Evolutionary conservation across 805 yeast species (phyloP).

Genomic region (Metschnikowia noctiluminum): DNA sequence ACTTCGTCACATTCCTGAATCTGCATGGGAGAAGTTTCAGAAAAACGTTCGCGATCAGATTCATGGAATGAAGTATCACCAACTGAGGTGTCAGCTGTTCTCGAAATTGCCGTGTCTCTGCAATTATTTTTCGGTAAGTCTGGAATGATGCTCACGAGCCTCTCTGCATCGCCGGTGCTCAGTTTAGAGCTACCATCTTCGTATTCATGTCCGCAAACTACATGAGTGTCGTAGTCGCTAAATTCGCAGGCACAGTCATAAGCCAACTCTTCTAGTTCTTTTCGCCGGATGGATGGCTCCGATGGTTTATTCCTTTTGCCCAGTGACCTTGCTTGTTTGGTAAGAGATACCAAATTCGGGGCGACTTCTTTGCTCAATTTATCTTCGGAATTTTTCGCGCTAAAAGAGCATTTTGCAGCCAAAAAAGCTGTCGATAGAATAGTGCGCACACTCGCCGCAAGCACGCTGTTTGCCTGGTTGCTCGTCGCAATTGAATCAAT

Average conservation of each 20-base stretch:
- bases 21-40: too few relatives aligned
- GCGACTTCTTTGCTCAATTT: neutral
- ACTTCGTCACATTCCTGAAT: too few relatives aligned
- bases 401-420: conserved; percentile 2
- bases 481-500: neutral
- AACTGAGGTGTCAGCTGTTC: too few relatives aligned
- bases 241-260: conserved; percentile 2
- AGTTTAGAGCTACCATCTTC: neutral
- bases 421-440: neutral
- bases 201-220: conserved; percentile 3
- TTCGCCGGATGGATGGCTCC: too few relatives aligned
- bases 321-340: neutral
- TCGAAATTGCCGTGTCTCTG: neutral
- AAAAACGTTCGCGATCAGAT: neutral
- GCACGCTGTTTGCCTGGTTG: neutral
- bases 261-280: neutral
- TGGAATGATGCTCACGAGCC: neutral
- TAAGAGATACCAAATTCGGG: neutral
- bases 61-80: neutral
- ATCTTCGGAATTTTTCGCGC: neutral
- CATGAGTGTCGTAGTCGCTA: conserved; percentile 4
- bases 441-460: neutral
- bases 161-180: neutral
- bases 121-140: neutral
- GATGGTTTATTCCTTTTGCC: too few relatives aligned